Conservation (phyloP, 116 monocot species). For the Papilionanthe hybrid region DNA sequence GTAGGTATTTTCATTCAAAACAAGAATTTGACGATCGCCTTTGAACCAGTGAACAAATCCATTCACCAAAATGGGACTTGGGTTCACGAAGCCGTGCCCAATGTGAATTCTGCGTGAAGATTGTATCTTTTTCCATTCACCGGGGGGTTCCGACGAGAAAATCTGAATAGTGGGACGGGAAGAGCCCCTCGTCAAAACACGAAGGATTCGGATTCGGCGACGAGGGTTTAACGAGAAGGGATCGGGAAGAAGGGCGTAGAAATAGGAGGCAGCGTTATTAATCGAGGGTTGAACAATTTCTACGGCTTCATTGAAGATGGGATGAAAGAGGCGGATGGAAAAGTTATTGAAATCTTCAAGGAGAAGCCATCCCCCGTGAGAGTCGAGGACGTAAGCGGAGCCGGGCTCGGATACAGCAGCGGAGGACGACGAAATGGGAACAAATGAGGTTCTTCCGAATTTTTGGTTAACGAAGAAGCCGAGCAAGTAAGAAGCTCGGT, state of each 20-base stretch:
- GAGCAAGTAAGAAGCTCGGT: neutral
- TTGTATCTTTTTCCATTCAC: neutral
- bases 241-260: neutral
- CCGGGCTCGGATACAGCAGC: neutral
- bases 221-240: neutral
- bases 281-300: neutral
- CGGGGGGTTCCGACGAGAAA: slow-evolving; percentile 9
- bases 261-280: neutral
- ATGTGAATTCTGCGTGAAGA: neutral
- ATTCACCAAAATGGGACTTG: neutral
- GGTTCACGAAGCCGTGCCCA: neutral
- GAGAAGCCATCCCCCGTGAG: slow-evolving; percentile 3
- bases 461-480: slow-evolving; percentile 4
- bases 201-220: neutral
- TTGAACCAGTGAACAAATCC: slow-evolving; percentile 6
- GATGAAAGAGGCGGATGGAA: slow-evolving; percentile 1
- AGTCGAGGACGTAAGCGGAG: neutral
- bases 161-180: neutral
- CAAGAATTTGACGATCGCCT: neutral
- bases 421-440: slow-evolving; percentile 4
- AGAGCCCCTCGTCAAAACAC: neutral
- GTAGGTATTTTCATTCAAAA: neutral
- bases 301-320: neutral
- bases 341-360: neutral
- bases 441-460: neutral